Evolutionary conservation across 306 rosid genomes (phyloP), one percentile per base, ranked within the genome.

Genomic region (Dryas drummondii): DNA sequence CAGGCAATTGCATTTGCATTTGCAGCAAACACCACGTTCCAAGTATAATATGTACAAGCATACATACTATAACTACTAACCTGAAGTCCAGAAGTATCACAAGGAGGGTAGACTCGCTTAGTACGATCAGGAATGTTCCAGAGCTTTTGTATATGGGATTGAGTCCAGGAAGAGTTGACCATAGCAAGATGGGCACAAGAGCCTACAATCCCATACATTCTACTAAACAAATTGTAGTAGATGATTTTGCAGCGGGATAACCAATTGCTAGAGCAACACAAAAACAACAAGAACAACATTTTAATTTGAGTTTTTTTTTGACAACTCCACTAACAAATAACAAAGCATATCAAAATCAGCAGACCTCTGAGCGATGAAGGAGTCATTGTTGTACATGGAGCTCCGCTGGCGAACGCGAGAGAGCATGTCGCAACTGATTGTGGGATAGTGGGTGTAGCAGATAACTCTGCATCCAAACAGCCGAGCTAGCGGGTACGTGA

Each of bases 81-180:
- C 97, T 90, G 97, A 82, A 94, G 91, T 69, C 93, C 90, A 60
- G 97, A 88, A 74, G 97, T 91, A 82, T 91, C 96, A 80, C 97
- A 94, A 42, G 98, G 97, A 82, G 97, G 98, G 78, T 91, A 94
- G 27, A 94, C 97, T 68, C 90, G 87, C 88, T 86, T 92, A 45
- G 82, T 91, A 3, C 92, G 86, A 66, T 82, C 70, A 5, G 96
- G 86, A 76, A 91, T 81, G 76, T 81, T 86, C 98, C 98, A 90
- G 51, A 94, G 85, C 83, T 88, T 85, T 76, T 88, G 87, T 55
- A 94, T 91, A 62, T 94, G 98, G 45, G 92, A 84, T 76, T 80
- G 85, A 77, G 98, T 94, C 97, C 98, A 94, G 22, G 98, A 88
- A 71, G 98, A 94, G 85, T 91, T 94, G 49, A 94, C 98, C 98